Evolutionary conservation across 352 stramenopile genomes (phyloP).

Genomic region (Pythium scleroteichum): DNA sequence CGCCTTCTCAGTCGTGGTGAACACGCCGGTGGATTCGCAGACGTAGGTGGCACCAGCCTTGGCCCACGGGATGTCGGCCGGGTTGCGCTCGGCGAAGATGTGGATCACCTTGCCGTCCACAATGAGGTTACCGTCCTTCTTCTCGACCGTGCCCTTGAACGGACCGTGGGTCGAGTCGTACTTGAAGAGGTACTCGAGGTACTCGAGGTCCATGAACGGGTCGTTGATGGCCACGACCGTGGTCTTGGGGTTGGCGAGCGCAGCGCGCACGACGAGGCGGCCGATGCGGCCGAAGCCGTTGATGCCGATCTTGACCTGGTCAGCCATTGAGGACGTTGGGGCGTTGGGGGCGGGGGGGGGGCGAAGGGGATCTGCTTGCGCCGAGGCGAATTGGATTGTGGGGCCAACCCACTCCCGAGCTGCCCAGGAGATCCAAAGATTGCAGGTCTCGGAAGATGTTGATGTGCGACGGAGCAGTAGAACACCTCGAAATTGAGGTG

Average conservation of each 20-base stretch:
- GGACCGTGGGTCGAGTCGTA: slow-evolving; percentile 93
- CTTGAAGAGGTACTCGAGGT: slow-evolving; percentile 96
- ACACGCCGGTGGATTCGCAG: slow-evolving; percentile 86
- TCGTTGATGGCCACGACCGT: slow-evolving; percentile 95
- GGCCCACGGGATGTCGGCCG: slow-evolving; percentile 93
- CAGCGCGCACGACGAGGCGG: slow-evolving; percentile 94
- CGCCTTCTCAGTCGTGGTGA: slow-evolving; percentile 90
- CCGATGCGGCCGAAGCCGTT: slow-evolving; percentile 99
- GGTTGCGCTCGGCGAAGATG: slow-evolving; percentile 95
- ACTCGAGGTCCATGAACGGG: slow-evolving; percentile 94
- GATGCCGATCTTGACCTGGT: slow-evolving; percentile 94
- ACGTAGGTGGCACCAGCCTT: slow-evolving; percentile 93
- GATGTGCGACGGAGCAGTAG: slow-evolving; percentile 17
- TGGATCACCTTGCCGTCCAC: slow-evolving; percentile 93
- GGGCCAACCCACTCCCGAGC: not conserved
- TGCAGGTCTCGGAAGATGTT: slow-evolving; percentile 11
- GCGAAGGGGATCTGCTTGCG: slow-evolving; percentile 13
- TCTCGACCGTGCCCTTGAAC: slow-evolving; percentile 85
- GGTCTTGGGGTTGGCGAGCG: slow-evolving; percentile 83
- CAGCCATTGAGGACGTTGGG: slow-evolving; percentile 26
- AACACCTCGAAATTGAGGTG: slow-evolving; percentile 23
- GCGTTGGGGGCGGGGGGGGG: not conserved
- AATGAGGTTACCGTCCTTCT: slow-evolving; percentile 86
- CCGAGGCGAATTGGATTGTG: slow-evolving; percentile 41
- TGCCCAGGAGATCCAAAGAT: slow-evolving; percentile 15